phyloP scores from a whole-genome alignment of 345 rosid genomes.

The Carallia pectinifolia region DNA sequence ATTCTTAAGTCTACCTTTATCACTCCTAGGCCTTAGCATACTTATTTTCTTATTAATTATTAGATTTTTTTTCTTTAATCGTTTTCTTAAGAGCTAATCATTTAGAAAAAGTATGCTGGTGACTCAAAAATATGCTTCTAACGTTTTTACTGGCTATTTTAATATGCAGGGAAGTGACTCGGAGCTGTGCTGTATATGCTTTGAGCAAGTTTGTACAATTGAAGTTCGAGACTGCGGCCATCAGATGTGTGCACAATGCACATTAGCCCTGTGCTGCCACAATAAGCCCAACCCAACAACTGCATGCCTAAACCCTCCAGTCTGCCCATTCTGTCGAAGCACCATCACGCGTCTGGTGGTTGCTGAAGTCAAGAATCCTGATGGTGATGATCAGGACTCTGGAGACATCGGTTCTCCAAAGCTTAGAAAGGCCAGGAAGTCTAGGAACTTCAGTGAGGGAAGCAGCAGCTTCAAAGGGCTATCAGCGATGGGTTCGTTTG shows the following conservation, averaged over 20 bases:
- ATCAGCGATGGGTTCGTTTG: conserved; percentile 60
- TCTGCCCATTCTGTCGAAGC: conserved; percentile 97
- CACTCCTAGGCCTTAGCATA: neutral
- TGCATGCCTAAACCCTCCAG: conserved; percentile 63
- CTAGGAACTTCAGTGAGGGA: conserved; percentile 73
- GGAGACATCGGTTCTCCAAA: conserved; percentile 58
- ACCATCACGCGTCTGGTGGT: conserved; percentile 61
- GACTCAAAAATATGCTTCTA: conserved; percentile 5
- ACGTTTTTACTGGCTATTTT: conserved; percentile 7
- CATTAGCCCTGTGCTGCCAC: conserved; percentile 93
- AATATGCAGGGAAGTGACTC: conserved; percentile 65
- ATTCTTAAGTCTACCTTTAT: neutral
- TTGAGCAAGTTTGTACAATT: conserved; percentile 90
- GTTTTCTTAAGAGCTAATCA: neutral
- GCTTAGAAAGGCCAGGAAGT: conserved; percentile 61
- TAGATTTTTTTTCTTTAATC: neutral
- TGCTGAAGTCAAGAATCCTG: conserved; percentile 47
- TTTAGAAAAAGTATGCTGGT: neutral
- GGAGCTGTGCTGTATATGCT: conserved; percentile 93
- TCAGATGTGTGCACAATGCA: conserved; percentile 99
- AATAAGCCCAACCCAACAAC: conserved; percentile 96
- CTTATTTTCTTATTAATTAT: neutral
- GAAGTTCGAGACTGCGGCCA: conserved; percentile 93
- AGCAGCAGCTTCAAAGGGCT: conserved; percentile 95
- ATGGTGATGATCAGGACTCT: conserved; percentile 49